phyloP scores from a whole-genome alignment of 2,329 filamentous ascomycete genomes.

The Aureobasidium sp. region DNA sequence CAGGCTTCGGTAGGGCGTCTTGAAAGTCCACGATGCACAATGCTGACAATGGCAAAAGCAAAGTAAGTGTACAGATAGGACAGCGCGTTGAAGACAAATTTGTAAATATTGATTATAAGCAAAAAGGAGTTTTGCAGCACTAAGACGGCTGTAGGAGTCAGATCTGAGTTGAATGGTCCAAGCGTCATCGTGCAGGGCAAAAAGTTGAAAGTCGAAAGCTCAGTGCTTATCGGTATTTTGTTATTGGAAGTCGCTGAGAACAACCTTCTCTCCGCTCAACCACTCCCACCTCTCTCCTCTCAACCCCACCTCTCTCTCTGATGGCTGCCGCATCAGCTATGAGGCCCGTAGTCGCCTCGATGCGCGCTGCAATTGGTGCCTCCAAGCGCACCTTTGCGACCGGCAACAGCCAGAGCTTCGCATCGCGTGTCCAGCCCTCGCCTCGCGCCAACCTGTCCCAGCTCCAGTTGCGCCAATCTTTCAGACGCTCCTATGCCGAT shows the following conservation, averaged over 20 bases:
- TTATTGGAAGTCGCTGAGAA: background rate
- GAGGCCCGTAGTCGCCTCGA: conserved; percentile 18
- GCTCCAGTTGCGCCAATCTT: conserved; percentile 20
- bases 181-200: background rate
- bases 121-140: background rate
- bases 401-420: conserved; percentile 18
- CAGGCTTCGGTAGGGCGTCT: background rate
- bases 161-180: background rate
- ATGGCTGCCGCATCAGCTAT: conserved; percentile 16
- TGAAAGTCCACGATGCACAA: background rate
- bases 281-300: background rate
- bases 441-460: conserved; percentile 14
- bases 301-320: background rate
- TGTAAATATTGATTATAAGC: background rate
- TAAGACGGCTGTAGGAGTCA: background rate
- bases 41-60: background rate
- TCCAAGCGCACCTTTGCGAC: conserved; percentile 22
- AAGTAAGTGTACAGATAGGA: background rate
- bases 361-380: conserved; percentile 21
- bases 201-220: background rate
- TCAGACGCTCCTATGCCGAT: conserved; percentile 28
- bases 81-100: background rate
- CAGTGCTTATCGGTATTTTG: conserved; percentile 1
- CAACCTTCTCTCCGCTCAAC: background rate
- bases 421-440: conserved; percentile 15